Conservation (phyloP, 163 green algal genomes). For the Botryococcus braunii region DNA sequence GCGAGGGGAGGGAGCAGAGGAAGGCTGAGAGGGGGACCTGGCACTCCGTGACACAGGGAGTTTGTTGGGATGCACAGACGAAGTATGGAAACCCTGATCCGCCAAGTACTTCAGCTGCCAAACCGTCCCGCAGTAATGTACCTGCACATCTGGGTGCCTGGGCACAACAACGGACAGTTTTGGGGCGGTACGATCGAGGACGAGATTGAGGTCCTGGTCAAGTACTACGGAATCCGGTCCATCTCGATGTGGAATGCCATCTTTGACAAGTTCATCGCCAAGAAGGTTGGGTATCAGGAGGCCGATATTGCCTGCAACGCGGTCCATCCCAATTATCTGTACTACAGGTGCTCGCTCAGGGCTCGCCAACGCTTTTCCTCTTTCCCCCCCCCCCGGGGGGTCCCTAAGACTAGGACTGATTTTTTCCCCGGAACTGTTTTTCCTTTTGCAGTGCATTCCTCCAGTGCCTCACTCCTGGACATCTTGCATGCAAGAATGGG, state of each 20-base stretch:
- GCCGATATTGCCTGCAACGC: neutral
- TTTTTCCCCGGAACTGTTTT: too few relatives aligned
- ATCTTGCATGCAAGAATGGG: too few relatives aligned
- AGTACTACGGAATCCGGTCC: slow-evolving; percentile 4
- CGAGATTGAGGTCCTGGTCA: neutral
- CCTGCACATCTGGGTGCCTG: slow-evolving; percentile 2
- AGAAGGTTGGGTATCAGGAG: neutral
- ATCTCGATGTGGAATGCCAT: slow-evolving; percentile 6
- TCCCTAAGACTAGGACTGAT: too few relatives aligned
- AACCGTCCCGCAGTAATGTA: slow-evolving; percentile 4
- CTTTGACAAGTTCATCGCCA: neutral
- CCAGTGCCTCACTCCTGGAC: too few relatives aligned
- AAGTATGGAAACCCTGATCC: slow-evolving; percentile 3
- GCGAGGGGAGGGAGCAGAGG: too few relatives aligned
- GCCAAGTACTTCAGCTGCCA: slow-evolving; percentile 4
- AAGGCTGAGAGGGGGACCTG: too few relatives aligned
- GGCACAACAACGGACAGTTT: neutral
- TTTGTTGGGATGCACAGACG: too few relatives aligned
- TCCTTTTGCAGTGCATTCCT: too few relatives aligned
- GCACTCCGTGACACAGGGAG: too few relatives aligned
- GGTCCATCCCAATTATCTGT: slow-evolving; percentile 3
- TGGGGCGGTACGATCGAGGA: neutral
- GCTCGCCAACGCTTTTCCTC: too few relatives aligned
- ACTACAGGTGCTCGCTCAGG: neutral
- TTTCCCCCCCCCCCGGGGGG: too few relatives aligned